These are phyloP conservation scores for Piloderma croceum DNA, from an alignment of 768 basidiomycete genomes.

Conservation along the genomic window DNA sequence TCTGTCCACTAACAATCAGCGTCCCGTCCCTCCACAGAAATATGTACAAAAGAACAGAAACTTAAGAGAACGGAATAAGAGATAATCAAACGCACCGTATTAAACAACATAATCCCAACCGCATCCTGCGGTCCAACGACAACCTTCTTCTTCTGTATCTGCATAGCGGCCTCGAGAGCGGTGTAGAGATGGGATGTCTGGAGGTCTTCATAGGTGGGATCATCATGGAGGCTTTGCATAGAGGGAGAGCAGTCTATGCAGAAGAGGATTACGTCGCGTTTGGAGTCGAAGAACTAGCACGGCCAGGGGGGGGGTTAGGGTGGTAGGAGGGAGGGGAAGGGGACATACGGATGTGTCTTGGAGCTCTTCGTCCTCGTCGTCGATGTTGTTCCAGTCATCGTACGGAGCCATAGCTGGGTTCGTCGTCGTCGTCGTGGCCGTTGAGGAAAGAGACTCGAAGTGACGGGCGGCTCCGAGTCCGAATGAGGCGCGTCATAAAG, in stretches of 20 bases:
- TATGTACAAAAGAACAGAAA: neutral
- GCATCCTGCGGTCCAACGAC: constrained; percentile 83
- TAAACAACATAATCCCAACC: constrained; percentile 88
- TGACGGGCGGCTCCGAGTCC: too few species aligned
- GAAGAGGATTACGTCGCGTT: constrained; percentile 87
- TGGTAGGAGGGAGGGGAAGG: constrained; percentile 10
- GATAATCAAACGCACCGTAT: constrained; percentile 63
- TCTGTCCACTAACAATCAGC: constrained; percentile 9
- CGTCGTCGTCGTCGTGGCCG: too few species aligned
- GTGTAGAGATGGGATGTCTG: constrained; percentile 72
- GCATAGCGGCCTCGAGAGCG: constrained; percentile 78
- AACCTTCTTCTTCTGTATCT: constrained; percentile 88
- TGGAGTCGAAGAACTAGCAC: constrained; percentile 59
- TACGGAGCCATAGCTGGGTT: constrained; percentile 76
- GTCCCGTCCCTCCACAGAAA: constrained; percentile 35
- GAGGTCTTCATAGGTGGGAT: constrained; percentile 56
- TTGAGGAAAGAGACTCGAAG: too few species aligned
- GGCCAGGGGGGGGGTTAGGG: neutral
- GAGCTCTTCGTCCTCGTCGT: constrained; percentile 79
- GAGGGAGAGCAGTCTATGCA: constrained; percentile 91
- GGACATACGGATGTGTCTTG: constrained; percentile 57
- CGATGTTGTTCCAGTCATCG: constrained; percentile 76
- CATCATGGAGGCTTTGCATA: constrained; percentile 73
- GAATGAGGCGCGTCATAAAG: too few species aligned
- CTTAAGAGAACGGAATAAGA: neutral